Evolutionary conservation across 2,329 filamentous ascomycete species (phyloP), one percentile per base, ranked within the genome.

Genomic region (Cladorrhinum sp.): DNA sequence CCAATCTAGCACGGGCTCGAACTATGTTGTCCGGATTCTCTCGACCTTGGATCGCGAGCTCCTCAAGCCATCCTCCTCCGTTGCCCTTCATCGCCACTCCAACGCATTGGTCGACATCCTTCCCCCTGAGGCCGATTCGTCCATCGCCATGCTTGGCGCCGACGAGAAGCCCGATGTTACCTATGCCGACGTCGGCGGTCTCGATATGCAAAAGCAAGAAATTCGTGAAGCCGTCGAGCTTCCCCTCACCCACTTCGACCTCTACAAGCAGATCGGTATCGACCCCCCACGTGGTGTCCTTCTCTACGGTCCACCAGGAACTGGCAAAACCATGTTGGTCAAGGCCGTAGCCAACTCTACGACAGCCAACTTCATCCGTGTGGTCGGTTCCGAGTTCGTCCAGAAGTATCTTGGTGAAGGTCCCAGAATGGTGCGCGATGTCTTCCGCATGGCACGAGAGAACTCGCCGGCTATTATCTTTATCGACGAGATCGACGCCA

Each of bases 191-290:
- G 95, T 99, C 64, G 95, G 95, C 81, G 95, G 95, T 53, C 79
- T 98, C 67, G 95, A 99, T 72, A 99, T 99, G 95, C 95, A 99
- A 79, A 99, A 99, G 82, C 95, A 99, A 79, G 95, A 99, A 78
- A 99, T 99, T 66, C 86, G 95, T 67, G 95, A 99, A 79, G 95
- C 95, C 10, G 95, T 99, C 57, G 95, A 99, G 81, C 82, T 99
- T 66, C 95, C 95, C 32, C 82, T 99, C 70, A 97, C 93, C 64
- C 95, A 98, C 76, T 98, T 98, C 75, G 93, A 98, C 76, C 88
- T 98, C 38, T 99, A 99, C 84, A 96, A 93, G 79, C 95, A 99
- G 78, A 99, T 99, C 67, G 95, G 95, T 77, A 99, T 99, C 73
- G 95, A 99, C 75, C 95, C 95, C 52, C 95, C 95, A 50, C 92